Percentiles rank a stretch among this genome's conserved stretches.
Evolutionary conservation across 257 asterid genomes (phyloP).

Genomic region (Przewalskia tangutica): DNA sequence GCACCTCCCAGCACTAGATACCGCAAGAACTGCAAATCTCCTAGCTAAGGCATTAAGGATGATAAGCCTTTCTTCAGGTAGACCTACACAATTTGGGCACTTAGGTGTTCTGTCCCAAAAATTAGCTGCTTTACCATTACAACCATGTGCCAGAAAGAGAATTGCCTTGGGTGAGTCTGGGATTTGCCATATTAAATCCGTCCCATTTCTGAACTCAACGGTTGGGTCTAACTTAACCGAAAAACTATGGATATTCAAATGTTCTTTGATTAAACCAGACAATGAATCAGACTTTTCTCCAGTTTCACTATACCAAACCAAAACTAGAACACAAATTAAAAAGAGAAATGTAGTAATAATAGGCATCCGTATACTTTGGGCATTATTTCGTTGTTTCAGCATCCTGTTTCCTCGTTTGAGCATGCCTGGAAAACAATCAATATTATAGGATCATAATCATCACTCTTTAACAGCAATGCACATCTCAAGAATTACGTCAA

Average conservation of each 20-base stretch:
- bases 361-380: constrained; percentile 22
- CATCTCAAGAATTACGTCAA: neutral
- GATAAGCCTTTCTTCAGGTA: constrained; percentile 88
- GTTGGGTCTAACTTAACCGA: constrained; percentile 46
- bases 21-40: constrained; percentile 66
- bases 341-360: constrained; percentile 29
- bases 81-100: constrained; percentile 73
- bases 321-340: constrained; percentile 27
- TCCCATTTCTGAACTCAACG: constrained; percentile 48
- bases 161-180: constrained; percentile 75
- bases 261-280: constrained; percentile 22
- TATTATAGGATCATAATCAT: neutral
- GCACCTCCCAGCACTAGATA: constrained; percentile 69
- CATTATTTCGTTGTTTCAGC: constrained; percentile 32
- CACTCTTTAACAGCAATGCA: neutral
- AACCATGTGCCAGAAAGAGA: constrained; percentile 88
- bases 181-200: constrained; percentile 74
- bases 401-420: constrained; percentile 38
- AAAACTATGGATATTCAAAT: constrained; percentile 48
- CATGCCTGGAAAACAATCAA: constrained; percentile 29
- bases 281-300: constrained; percentile 19
- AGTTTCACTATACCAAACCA: constrained; percentile 30
- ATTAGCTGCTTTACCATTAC: constrained; percentile 72
- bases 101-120: constrained; percentile 82
- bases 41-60: constrained; percentile 72